Base-by-base conservation (phyloP, 495 filamentous ascomycete species). In the Hyaloscypha bicolor region DNA sequence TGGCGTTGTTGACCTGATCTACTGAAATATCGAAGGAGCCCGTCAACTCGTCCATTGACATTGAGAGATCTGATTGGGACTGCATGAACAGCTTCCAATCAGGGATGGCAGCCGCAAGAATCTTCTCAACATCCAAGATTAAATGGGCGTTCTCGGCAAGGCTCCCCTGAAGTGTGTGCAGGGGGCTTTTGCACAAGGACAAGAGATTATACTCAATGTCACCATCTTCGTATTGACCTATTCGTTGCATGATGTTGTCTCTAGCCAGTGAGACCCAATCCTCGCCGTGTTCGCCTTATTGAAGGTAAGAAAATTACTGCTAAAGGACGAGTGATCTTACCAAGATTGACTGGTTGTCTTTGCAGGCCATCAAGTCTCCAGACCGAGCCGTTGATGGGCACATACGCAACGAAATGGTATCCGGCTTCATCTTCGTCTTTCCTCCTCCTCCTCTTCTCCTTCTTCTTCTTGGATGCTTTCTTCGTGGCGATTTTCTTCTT, bases 341-440 rank as follows among this genome's bases (percentile, higher is more conserved):
- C 91, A 37, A 97, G 78, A 64, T 83, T 83, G 51, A 88, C 82
- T 14, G 95, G 95, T 68, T 88, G 85, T 35, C 80, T 78, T 76
- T 93, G 86, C 6, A 99, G 80, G 3, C 95, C 95, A 74, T 99
- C 95, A 6, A 99, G 88, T 68, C 93, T 91, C 93, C 93, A 99
- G 19, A 97, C 83, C 39, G 86, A 80, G 6, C 86, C 87, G 48
- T 86, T 81, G 21, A 90, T 84, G 14, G 94, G 93, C 53, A 97
- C 89, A 73, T 91, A 97, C 4, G 93, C 93, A 68, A 96, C 90
- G 75, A 94, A 99, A 72, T 99, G 95, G 70, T 89, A 95, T 1
- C 82, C 85, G 4, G 79, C 76, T 53, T 89, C 85, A 0, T 79
- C 79, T 8, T 85, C 77, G 14, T 77, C 75, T 12, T 80, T 77